Base-by-base conservation (phyloP, 2,329 filamentous ascomycete genomes). In the Ilyonectria destructans region DNA sequence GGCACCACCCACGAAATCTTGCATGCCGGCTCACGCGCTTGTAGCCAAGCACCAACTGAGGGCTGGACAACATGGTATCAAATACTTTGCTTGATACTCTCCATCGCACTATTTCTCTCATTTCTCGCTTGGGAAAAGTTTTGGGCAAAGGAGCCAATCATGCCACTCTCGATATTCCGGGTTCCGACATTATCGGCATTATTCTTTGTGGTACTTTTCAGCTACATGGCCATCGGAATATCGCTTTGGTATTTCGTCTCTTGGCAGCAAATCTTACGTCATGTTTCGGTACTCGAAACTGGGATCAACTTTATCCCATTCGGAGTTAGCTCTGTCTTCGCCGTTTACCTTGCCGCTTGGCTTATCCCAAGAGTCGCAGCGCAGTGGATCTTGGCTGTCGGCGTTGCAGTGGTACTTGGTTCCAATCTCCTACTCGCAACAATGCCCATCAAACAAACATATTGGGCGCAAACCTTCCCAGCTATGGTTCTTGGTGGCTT, bases 181-280 rank as follows among this genome's bases (percentile, higher is more conserved):
- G 80, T 83, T 0, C 84, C 84, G 0, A 84, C 83, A 0, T 85
- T 87, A 67, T 72, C 77, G 0, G 76, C 81, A 0, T 69, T 87
- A 2, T 78, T 86, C 3, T 72, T 84, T 2, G 83, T 84, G 7
- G 81, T 84, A 2, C 74, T 86, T 1, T 70, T 86, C 12, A 82
- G 78, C 33, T 87, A 84, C 73, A 87, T 87, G 85, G 79, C 82
- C 1, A 78, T 85, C n/a, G 84, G 85, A 0, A 85, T 83, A 13
- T 74, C 80, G 0, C 74, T 86, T 10, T 88, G 84, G 84, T 88
- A 88, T 74, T 80, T 83, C 61, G 74, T 83, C 2, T 75, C 82
- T 4, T 87, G 83, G 83, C 75, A 84, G 35, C 81, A 85, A 65
- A 49, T 82, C 15, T 73, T 87, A 5, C 82, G 85, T 9, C 71